A percentile compares a stretch with the other conserved stretches of the same genome.
Evolutionary conservation across 2,329 filamentous ascomycete species (phyloP).

Genomic region (Xenoacremonium recifei): DNA sequence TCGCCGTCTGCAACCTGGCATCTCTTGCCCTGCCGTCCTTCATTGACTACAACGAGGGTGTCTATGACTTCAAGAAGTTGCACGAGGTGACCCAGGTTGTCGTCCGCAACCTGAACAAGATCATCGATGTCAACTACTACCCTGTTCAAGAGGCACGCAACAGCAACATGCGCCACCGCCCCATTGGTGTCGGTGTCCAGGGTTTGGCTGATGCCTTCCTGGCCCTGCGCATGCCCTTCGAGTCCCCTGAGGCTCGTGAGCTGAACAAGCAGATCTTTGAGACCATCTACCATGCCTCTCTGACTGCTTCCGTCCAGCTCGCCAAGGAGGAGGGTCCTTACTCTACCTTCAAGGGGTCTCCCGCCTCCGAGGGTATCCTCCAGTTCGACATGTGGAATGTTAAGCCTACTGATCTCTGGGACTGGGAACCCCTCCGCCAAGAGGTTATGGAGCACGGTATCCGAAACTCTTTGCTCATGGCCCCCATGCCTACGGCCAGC

Average conservation of each 20-base stretch:
- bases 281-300: slow-evolving; percentile 95
- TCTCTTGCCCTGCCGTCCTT: slow-evolving; percentile 90
- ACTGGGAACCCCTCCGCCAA: slow-evolving; percentile 86
- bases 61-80: slow-evolving; percentile 94
- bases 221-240: slow-evolving; percentile 92
- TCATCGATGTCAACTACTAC: slow-evolving; percentile 98
- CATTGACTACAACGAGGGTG: slow-evolving; percentile 80
- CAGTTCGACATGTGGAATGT: slow-evolving; percentile 99
- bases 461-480: slow-evolving; percentile 91
- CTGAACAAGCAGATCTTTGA: slow-evolving; percentile 99
- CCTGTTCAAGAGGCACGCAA: slow-evolving; percentile 91
- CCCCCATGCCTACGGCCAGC: slow-evolving; percentile 96
- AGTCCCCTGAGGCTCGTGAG: slow-evolving; percentile 89
- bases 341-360: slow-evolving; percentile 87
- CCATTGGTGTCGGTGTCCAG: slow-evolving; percentile 94
- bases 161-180: slow-evolving; percentile 96
- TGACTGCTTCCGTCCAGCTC: slow-evolving; percentile 85
- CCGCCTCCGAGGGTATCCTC: slow-evolving; percentile 90
- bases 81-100: slow-evolving; percentile 93
- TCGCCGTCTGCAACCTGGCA: slow-evolving; percentile 96
- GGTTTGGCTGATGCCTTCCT: slow-evolving; percentile 98
- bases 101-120: slow-evolving; percentile 94
- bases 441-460: slow-evolving; percentile 91
- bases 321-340: slow-evolving; percentile 84
- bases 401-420: slow-evolving; percentile 91